phyloP scores from a whole-genome alignment of 2,329 filamentous ascomycete species.

The Thielaviopsis cerberus region DNA sequence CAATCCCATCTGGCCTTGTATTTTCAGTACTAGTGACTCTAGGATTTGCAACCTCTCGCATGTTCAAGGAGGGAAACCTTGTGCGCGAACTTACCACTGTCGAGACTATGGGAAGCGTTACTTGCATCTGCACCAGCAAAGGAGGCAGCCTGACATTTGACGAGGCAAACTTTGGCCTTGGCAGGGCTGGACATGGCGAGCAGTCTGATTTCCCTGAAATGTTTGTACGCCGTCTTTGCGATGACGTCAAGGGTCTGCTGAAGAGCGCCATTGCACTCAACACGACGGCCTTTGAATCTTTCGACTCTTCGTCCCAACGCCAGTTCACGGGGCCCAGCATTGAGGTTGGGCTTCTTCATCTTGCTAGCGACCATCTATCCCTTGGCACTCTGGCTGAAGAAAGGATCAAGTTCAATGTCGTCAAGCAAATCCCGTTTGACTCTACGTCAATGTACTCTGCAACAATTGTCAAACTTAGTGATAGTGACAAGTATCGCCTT shows the following conservation, averaged over 20 bases:
- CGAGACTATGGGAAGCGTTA: constrained; percentile 47
- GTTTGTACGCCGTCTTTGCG: constrained; percentile 16
- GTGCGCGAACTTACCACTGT: constrained; percentile 40
- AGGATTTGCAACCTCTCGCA: constrained; percentile 42
- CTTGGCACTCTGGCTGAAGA: constrained; percentile 28
- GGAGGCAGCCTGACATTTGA: constrained; percentile 47
- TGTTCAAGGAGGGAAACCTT: constrained; percentile 44
- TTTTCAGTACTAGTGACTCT: constrained; percentile 42
- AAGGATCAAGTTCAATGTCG: constrained; percentile 26
- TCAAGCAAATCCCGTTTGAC: constrained; percentile 35
- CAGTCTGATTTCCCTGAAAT: constrained; percentile 21
- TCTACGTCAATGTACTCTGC: constrained; percentile 39
- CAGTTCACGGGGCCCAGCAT: constrained; percentile 36
- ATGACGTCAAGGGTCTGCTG: constrained; percentile 20
- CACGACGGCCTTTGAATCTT: constrained; percentile 36
- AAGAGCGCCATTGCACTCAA: constrained; percentile 26
- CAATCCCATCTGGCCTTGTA: constrained; percentile 41
- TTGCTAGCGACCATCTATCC: constrained; percentile 30
- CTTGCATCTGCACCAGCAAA: constrained; percentile 46
- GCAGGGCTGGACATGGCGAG: constrained; percentile 28
- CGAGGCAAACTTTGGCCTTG: constrained; percentile 42
- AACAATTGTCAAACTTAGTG: constrained; percentile 28
- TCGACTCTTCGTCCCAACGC: constrained; percentile 18
- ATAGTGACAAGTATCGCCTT: constrained; percentile 27
- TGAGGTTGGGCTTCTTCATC: constrained; percentile 33